phyloP scores from a whole-genome alignment of 2,329 filamentous ascomycete species.

The Plectosphaerella cucumerina region DNA sequence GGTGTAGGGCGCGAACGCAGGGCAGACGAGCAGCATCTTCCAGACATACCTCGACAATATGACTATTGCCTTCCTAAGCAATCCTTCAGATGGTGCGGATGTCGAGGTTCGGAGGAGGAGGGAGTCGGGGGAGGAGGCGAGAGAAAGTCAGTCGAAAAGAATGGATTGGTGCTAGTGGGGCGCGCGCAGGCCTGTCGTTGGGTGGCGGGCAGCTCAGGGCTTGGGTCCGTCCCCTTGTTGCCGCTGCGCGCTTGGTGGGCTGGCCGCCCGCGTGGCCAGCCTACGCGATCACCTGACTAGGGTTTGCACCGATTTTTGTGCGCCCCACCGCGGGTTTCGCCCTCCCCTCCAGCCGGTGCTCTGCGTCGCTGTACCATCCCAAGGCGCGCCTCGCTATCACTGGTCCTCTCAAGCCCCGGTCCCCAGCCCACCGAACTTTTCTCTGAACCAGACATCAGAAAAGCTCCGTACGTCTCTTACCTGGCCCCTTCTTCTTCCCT shows the following conservation, averaged over 20 bases:
- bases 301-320: neutral
- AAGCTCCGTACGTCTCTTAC: conserved; percentile 11
- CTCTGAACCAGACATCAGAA: conserved; percentile 7
- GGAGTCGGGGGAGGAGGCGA: neutral
- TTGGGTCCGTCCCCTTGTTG: too few relatives aligned
- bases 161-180: too few relatives aligned
- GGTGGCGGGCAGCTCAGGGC: too few relatives aligned
- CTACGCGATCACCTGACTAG: conserved; percentile 2
- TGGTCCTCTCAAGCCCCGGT: conserved; percentile 2
- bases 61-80: conserved; percentile 59
- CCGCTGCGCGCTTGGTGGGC: too few relatives aligned
- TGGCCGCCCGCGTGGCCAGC: too few relatives aligned
- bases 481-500: conserved; percentile 10
- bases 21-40: conserved; percentile 37
- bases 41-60: conserved; percentile 61
- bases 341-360: neutral
- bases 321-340: neutral
- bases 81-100: conserved; percentile 48
- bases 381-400: neutral
- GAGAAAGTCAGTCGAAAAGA: conserved; percentile 5
- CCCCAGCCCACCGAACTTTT: conserved; percentile 8
- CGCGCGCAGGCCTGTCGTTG: too few relatives aligned
- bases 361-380: neutral
- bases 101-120: neutral
- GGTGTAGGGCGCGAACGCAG: neutral